These are phyloP conservation scores for Neoarthrinium moseri DNA, from an alignment of 2,329 filamentous ascomycete species.

Conservation along the genomic window DNA sequence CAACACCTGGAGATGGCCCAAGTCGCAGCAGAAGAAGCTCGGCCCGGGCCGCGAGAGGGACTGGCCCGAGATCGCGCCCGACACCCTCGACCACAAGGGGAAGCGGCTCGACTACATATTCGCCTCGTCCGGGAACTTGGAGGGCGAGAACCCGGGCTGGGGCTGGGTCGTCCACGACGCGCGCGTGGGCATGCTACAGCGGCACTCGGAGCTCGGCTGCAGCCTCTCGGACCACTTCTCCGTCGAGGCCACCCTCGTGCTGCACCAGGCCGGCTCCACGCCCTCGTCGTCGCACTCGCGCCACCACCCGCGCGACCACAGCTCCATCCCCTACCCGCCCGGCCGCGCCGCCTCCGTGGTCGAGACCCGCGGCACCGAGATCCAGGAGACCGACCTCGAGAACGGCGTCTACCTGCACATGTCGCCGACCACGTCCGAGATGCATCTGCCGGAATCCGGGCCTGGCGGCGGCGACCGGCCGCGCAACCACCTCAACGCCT, in stretches of 20 bases:
- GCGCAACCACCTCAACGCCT: slow-evolving; percentile 13
- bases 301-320: neutral
- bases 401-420: slow-evolving; percentile 39
- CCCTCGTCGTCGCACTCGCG: neutral
- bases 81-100: slow-evolving; percentile 69
- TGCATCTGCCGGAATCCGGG: slow-evolving; percentile 17
- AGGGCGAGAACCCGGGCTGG: slow-evolving; percentile 28
- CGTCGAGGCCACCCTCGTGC: slow-evolving; percentile 73
- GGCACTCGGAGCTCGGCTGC: slow-evolving; percentile 78
- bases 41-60: slow-evolving; percentile 55
- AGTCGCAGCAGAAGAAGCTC: slow-evolving; percentile 66
- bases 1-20: slow-evolving; percentile 93
- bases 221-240: slow-evolving; percentile 95
- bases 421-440: slow-evolving; percentile 32
- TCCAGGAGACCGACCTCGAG: slow-evolving; percentile 19
- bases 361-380: slow-evolving; percentile 9
- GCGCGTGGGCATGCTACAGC: slow-evolving; percentile 75
- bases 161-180: slow-evolving; percentile 70
- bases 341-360: slow-evolving; percentile 18
- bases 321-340: slow-evolving; percentile 16
- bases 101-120: slow-evolving; percentile 96
- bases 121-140: slow-evolving; percentile 53
- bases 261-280: slow-evolving; percentile 30
- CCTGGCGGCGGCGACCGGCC: slow-evolving; percentile 18
- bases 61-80: slow-evolving; percentile 59